phyloP scores from a whole-genome alignment of 2,329 filamentous ascomycete species.

The Cryphonectria japonica region DNA sequence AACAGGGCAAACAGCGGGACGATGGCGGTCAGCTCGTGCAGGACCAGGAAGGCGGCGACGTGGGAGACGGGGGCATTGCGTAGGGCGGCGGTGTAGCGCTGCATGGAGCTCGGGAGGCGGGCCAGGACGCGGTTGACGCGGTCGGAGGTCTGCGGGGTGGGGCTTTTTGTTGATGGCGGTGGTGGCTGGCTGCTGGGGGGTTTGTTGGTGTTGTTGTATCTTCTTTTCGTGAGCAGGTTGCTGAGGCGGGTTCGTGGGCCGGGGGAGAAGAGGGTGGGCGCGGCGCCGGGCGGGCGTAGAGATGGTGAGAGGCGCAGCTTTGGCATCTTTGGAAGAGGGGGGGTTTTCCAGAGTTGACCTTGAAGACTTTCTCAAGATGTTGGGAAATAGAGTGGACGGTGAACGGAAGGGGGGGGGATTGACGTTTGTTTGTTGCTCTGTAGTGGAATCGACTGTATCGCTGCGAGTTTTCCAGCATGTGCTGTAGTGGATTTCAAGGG shows the following conservation, averaged over 20 bases:
- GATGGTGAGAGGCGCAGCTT: conserved; percentile 1
- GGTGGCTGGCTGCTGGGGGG: conserved; percentile 12
- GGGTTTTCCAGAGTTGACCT: neutral
- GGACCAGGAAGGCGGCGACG: conserved; percentile 80
- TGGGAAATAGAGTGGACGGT: neutral
- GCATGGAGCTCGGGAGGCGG: conserved; percentile 68
- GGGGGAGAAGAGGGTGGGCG: neutral
- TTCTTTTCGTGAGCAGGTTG: neutral
- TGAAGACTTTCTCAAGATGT: neutral
- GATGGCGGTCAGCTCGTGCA: conserved; percentile 91
- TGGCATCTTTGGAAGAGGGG: neutral
- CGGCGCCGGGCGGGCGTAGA: neutral
- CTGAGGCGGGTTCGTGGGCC: neutral
- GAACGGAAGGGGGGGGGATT: too few species aligned
- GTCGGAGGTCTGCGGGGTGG: conserved; percentile 28
- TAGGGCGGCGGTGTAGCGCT: conserved; percentile 70
- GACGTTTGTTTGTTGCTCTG: too few species aligned
- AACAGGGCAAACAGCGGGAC: conserved; percentile 77
- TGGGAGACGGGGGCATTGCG: conserved; percentile 80
- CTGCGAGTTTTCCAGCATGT: too few species aligned
- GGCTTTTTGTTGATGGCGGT: neutral
- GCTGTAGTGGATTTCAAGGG: neutral
- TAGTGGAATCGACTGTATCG: too few species aligned
- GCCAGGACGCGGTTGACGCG: conserved; percentile 52
- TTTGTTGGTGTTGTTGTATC: conserved; percentile 1